Evolutionary conservation across 176 grass and related monocot genomes (phyloP).

Genomic region (Ananas comosus): DNA sequence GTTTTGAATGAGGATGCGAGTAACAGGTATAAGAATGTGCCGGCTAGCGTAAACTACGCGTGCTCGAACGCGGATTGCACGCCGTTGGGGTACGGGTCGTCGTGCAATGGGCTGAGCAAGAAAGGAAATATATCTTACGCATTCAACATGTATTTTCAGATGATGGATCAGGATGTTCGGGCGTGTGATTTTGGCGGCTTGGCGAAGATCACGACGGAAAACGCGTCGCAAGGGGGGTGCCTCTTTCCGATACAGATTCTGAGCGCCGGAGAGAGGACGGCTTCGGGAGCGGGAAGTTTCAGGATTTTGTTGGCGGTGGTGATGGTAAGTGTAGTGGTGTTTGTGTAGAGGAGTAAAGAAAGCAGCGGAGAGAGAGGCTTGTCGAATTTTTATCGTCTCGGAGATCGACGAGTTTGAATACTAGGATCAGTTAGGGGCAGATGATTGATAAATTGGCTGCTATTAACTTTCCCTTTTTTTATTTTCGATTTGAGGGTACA

Average conservation of each 20-base stretch:
- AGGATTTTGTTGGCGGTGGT: not conserved
- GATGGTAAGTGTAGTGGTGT: not conserved
- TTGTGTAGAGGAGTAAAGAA: not conserved
- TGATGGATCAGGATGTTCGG: slow-evolving; percentile 26
- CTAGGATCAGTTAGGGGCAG: too few relatives aligned
- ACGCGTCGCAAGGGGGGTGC: slow-evolving; percentile 20
- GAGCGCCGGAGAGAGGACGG: slow-evolving; percentile 9
- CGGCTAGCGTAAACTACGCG: slow-evolving; percentile 45
- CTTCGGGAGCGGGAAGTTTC: not conserved
- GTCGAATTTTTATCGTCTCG: too few relatives aligned
- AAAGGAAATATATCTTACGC: slow-evolving; percentile 27
- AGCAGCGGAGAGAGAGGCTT: not conserved
- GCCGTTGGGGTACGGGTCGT: slow-evolving; percentile 48
- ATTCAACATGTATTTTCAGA: slow-evolving; percentile 27
- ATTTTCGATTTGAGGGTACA: too few relatives aligned
- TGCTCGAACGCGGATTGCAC: slow-evolving; percentile 70
- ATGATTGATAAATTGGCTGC: too few relatives aligned
- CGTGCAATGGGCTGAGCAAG: slow-evolving; percentile 27
- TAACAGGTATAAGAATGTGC: slow-evolving; percentile 43
- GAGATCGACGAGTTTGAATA: too few relatives aligned
- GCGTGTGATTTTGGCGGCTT: slow-evolving; percentile 21
- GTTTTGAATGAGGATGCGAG: slow-evolving; percentile 47
- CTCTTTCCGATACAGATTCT: slow-evolving; percentile 30
- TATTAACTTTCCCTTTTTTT: too few relatives aligned
- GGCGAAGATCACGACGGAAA: slow-evolving; percentile 12